Conservation (phyloP, 2,329 filamentous ascomycete species). For the Talaromyces sp. region DNA sequence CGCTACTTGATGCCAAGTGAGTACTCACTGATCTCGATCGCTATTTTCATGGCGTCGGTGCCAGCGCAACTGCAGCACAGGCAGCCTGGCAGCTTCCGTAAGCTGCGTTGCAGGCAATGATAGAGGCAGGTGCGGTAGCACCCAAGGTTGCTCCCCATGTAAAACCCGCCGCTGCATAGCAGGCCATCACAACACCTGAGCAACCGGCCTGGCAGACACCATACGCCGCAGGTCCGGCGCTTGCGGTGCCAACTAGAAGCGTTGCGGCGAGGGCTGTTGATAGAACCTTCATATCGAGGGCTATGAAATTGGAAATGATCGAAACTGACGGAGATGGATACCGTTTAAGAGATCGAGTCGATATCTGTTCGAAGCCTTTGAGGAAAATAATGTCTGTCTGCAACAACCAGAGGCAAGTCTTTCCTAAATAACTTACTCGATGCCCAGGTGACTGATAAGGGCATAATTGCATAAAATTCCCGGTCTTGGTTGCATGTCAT, state of each 20-base stretch:
- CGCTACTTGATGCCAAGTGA: background rate
- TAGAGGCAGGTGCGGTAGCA: slow-evolving; percentile 35
- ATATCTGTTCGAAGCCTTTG: too few relatives aligned
- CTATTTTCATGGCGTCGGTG: slow-evolving; percentile 29
- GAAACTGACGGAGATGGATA: too few relatives aligned
- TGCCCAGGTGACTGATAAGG: background rate
- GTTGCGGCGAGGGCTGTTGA: background rate
- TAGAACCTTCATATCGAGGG: background rate
- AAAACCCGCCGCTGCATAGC: slow-evolving; percentile 43
- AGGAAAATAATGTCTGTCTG: background rate
- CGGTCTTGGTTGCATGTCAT: background rate
- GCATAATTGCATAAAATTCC: background rate
- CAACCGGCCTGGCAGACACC: slow-evolving; percentile 48
- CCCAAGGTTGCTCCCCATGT: slow-evolving; percentile 40
- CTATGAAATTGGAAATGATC: background rate
- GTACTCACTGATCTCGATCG: background rate
- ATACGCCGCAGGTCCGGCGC: slow-evolving; percentile 28
- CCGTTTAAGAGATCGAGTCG: too few relatives aligned
- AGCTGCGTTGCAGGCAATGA: slow-evolving; percentile 43
- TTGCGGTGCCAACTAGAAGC: background rate
- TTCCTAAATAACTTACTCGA: background rate
- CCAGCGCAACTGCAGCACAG: slow-evolving; percentile 36
- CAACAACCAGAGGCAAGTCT: background rate
- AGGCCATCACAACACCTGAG: slow-evolving; percentile 41
- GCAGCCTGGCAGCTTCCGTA: slow-evolving; percentile 45